Conservation (phyloP, 108 stramenopile genomes). For the Fistulifera solaris region DNA sequence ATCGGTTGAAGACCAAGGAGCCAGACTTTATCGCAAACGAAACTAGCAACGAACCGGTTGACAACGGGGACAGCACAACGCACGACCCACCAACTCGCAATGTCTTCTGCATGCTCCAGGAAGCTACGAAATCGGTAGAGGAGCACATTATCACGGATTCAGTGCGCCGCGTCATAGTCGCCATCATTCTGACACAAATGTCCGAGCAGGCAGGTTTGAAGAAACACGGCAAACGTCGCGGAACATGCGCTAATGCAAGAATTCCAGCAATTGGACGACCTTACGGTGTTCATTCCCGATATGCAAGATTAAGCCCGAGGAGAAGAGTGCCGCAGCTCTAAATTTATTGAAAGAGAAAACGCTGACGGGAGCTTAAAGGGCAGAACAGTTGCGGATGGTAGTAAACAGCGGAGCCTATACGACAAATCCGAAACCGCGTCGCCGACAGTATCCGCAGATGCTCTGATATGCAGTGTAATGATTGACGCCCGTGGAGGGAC, state of each 20-base stretch:
- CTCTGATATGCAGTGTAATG: not conserved
- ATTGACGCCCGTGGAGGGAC: slow-evolving; percentile 23
- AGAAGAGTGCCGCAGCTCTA: not conserved
- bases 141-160: no score
- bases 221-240: slow-evolving; percentile 3
- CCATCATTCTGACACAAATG: slow-evolving; percentile 10
- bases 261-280: not conserved
- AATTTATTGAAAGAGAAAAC: slow-evolving; percentile 16
- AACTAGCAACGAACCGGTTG: slow-evolving; percentile 6
- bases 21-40: slow-evolving; percentile 2
- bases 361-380: slow-evolving; percentile 12
- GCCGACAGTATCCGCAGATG: slow-evolving; percentile 2
- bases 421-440: slow-evolving; percentile 13
- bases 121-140: no score
- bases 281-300: no score
- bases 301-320: no score
- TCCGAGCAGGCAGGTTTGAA: slow-evolving; percentile 4
- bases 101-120: no score
- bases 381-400: slow-evolving; percentile 8
- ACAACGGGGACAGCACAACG: slow-evolving; percentile 7
- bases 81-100: no score
- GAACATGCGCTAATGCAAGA: slow-evolving; percentile 7
- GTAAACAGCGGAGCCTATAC: not conserved
- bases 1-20: not conserved
- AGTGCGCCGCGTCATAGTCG: not conserved